Conservation (phyloP, 2,329 filamentous ascomycete species). For the Cytospora piceicola region DNA sequence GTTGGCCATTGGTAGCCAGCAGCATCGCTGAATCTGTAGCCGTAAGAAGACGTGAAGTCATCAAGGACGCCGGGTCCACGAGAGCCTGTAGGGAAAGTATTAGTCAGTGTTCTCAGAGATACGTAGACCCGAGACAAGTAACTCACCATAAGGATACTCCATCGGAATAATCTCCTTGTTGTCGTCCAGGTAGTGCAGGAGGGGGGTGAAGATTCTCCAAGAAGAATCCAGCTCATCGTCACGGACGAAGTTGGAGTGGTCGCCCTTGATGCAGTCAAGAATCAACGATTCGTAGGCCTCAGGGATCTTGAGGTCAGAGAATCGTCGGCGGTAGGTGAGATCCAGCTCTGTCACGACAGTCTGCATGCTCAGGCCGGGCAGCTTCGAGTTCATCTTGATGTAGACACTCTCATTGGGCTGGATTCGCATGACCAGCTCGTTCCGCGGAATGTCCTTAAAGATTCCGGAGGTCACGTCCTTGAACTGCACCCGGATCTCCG, state of each 20-base stretch:
- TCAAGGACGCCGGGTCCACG: constrained; percentile 95
- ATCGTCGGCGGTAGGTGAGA: constrained; percentile 94
- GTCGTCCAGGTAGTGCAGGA: constrained; percentile 96
- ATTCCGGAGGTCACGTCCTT: constrained; percentile 99
- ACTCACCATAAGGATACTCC: constrained; percentile 97
- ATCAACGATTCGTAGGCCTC: constrained; percentile 99
- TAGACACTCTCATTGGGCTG: constrained; percentile 99
- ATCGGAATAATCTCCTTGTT: constrained; percentile 99
- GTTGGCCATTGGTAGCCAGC: constrained; percentile 95
- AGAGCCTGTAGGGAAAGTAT: constrained; percentile 67
- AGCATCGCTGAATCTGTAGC: constrained; percentile 98
- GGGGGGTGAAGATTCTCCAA: constrained; percentile 98
- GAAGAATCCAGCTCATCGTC: constrained; percentile 96
- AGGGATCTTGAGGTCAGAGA: constrained; percentile 98
- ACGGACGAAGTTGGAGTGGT: constrained; percentile 99
- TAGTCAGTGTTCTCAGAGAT: constrained; percentile 31
- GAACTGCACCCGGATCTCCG: constrained; percentile 98
- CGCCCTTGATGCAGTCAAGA: constrained; percentile 95
- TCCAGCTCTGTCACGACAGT: constrained; percentile 98
- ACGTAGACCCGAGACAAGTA: constrained; percentile 28
- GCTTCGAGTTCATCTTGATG: constrained; percentile 99
- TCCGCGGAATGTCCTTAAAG: constrained; percentile 99
- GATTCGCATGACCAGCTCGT: constrained; percentile 98
- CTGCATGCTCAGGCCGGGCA: constrained; percentile 98
- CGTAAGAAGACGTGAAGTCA: constrained; percentile 97